phyloP scores from a whole-genome alignment of 768 basidiomycete genomes.

The Rubroboletus pulcherrimus region DNA sequence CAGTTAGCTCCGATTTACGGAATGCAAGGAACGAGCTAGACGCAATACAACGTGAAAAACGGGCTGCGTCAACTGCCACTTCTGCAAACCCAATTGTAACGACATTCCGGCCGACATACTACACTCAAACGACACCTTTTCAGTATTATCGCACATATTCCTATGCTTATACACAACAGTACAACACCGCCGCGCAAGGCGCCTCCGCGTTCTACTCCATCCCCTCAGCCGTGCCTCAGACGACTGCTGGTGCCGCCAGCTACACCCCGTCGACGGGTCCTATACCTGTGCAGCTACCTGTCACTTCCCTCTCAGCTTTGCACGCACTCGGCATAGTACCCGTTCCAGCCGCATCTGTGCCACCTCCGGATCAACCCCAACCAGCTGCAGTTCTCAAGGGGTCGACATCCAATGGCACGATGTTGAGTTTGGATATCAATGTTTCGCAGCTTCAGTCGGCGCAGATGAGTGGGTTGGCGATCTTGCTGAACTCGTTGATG shows the following conservation, averaged over 20 bases:
- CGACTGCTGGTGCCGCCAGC: constrained; percentile 31
- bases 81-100: constrained; percentile 31
- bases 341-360: constrained; percentile 52
- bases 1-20: constrained; percentile 57
- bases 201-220: constrained; percentile 27
- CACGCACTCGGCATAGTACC: constrained; percentile 73
- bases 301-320: constrained; percentile 51
- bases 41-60: constrained; percentile 66
- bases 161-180: constrained; percentile 62
- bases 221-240: constrained; percentile 33
- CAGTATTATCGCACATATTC: constrained; percentile 66
- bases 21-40: constrained; percentile 63
- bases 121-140: constrained; percentile 36
- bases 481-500: constrained; percentile 69
- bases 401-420: constrained; percentile 65
- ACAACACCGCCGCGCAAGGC: constrained; percentile 30
- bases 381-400: constrained; percentile 76
- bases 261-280: constrained; percentile 29
- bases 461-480: constrained; percentile 75
- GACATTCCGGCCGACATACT: constrained; percentile 39
- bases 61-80: constrained; percentile 33
- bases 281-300: constrained; percentile 69
- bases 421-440: constrained; percentile 76
- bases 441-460: constrained; percentile 65
- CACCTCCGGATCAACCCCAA: constrained; percentile 53